Evolutionary conservation across 1,139 yeast species (phyloP), one percentile per base, ranked within the genome.

Genomic region (Tardiomyces depauwii): DNA sequence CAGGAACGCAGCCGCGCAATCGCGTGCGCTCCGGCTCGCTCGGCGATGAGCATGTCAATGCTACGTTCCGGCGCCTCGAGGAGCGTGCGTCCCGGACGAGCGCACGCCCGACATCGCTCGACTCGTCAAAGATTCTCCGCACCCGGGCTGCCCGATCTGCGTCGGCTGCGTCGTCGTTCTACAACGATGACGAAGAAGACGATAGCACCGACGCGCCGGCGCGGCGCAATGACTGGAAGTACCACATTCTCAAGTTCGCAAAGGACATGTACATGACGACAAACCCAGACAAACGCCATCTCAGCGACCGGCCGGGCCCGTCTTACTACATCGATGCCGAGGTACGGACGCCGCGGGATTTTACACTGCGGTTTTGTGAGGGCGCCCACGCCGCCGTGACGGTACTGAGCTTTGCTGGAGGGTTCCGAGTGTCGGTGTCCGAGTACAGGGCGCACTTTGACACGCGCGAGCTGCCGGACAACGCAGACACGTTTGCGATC

Each of bases 201-300:
- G 12, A 18, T 18, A 11, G 19, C 30, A 21, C 25, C 4, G 25
- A 21, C 25, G 7, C 25, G 25, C 25, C 25, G 25, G 4, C 25
- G 25, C 25, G 25, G 7, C 4, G 7, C 25, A 21, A 21, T 7
- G 25, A 21, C 45, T 59, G 59, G 59, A 56, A 55, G 42, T 59
- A 59, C 46, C 59, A 58, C 44, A 54, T 57, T 40, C 51, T 58
- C 43, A 59, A 59, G 44, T 58, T 56, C 45, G 51, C 60, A 39
- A 56, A 56, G 42, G 63, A 59, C 45, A 44, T 59, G 40, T 59
- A 59, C 44, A 42, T 59, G 49, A 57, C 62, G 2, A 59, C 63
- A 12, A 59, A 55, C 41, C 63, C 63, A 1, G 63, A 59, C 45
- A 44, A 55, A 10, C 49, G 48, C 25, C 61, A 59, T 46, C 30